phyloP scores from a whole-genome alignment of 1,284 basidiomycete genomes.

The Ganoderma leucocontextum region DNA sequence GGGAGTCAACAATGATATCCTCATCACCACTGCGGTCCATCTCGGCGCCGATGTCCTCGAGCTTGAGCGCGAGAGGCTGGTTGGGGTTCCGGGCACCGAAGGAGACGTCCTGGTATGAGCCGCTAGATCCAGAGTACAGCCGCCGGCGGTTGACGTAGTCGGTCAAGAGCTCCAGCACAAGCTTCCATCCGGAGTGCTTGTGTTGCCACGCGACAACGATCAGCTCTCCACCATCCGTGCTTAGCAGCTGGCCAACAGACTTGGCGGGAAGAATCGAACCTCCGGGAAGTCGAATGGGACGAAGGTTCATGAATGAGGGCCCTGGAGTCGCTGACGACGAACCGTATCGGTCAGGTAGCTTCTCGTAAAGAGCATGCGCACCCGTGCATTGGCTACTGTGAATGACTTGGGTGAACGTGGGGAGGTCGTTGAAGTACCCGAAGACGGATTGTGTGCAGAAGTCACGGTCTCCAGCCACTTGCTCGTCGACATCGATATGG shows the following conservation, averaged over 20 bases:
- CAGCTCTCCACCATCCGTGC: constrained; percentile 73
- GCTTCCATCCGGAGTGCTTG: constrained; percentile 83
- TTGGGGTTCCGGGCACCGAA: constrained; percentile 51
- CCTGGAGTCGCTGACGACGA: constrained; percentile 58
- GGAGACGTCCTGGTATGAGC: constrained; percentile 58
- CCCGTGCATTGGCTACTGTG: constrained; percentile 66
- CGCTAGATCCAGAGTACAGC: constrained; percentile 44
- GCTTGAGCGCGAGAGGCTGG: constrained; percentile 54
- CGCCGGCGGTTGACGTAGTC: constrained; percentile 72
- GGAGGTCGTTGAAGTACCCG: constrained; percentile 75
- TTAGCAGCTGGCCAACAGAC: constrained; percentile 76
- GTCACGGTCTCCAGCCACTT: constrained; percentile 51
- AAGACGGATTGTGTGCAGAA: constrained; percentile 74
- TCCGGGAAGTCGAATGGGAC: constrained; percentile 78
- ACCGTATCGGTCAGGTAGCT: constrained; percentile 66
- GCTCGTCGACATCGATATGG: constrained; percentile 47
- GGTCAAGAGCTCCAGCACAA: constrained; percentile 80
- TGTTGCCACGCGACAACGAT: constrained; percentile 85
- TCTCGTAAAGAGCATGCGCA: constrained; percentile 73
- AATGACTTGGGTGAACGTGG: constrained; percentile 80
- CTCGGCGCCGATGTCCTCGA: constrained; percentile 78
- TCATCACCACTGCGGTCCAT: constrained; percentile 64
- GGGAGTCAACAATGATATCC: constrained; percentile 69
- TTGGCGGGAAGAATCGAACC: constrained; percentile 73
- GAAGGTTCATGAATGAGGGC: constrained; percentile 69